Evolutionary conservation across 116 monocot species (phyloP).

Genomic region (Thalassia testudinum): DNA sequence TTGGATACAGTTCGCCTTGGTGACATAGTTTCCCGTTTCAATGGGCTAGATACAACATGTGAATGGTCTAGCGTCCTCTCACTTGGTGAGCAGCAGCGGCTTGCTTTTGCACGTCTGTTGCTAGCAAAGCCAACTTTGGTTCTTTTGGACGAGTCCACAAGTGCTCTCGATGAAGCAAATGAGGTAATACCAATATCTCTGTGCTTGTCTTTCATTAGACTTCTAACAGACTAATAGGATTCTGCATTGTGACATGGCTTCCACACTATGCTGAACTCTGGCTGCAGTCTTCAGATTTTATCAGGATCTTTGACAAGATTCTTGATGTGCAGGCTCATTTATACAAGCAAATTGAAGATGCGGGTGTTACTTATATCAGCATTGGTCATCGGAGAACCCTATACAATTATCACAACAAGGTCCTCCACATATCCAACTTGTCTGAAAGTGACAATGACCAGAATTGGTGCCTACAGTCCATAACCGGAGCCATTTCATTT

Average conservation of each 20-base stretch:
- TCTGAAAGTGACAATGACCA: slow-evolving; percentile 5
- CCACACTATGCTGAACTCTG: no score
- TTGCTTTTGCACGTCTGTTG: slow-evolving; percentile 87
- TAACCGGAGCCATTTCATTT: slow-evolving; percentile 6
- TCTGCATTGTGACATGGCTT: no score
- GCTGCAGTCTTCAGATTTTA: background rate
- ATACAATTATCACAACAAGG: slow-evolving; percentile 60
- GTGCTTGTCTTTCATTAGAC: no score
- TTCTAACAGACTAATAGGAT: no score
- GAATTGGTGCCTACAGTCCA: slow-evolving; percentile 56
- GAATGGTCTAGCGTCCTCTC: slow-evolving; percentile 99
- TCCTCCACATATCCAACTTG: slow-evolving; percentile 42
- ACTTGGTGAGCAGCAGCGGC: slow-evolving; percentile 96
- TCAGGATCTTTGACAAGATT: slow-evolving; percentile 1
- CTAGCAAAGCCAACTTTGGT: slow-evolving; percentile 64
- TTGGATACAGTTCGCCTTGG: slow-evolving; percentile 62
- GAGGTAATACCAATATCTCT: slow-evolving; percentile 32
- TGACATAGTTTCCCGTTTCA: slow-evolving; percentile 65
- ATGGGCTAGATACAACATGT: slow-evolving; percentile 60
- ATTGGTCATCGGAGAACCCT: slow-evolving; percentile 77
- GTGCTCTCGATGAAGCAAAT: slow-evolving; percentile 84
- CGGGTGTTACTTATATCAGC: slow-evolving; percentile 86
- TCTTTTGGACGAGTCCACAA: slow-evolving; percentile 90
- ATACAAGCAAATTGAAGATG: slow-evolving; percentile 66
- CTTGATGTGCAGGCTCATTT: slow-evolving; percentile 47